Conservation (phyloP, 805 yeast species). For the Wickerhamomyces alni region DNA sequence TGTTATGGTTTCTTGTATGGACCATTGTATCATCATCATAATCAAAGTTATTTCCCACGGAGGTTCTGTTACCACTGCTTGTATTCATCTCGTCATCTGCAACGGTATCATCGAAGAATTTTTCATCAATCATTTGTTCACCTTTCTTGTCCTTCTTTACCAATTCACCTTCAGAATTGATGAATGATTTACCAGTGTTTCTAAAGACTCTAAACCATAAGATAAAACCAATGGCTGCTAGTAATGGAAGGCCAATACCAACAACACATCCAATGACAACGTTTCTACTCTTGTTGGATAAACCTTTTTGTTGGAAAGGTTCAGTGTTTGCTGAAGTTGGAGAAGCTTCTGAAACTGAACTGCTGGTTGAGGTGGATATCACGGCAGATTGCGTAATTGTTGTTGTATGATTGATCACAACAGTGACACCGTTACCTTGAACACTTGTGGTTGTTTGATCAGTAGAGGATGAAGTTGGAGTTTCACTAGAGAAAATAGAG, state of each 20-base stretch:
- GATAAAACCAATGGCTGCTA: constrained; percentile 18
- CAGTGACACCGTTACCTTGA: constrained; percentile 8
- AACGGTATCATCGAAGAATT: constrained; percentile 23
- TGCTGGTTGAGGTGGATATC: constrained; percentile 21
- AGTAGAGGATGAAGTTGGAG: constrained; percentile 1
- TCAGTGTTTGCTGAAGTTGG: constrained; percentile 12
- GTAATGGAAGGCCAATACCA: constrained; percentile 61
- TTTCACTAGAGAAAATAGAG: not conserved
- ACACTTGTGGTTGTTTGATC: constrained; percentile 5
- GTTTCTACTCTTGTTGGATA: constrained; percentile 39
- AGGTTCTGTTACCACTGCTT: not conserved
- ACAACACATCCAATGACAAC: constrained; percentile 64
- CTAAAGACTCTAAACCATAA: constrained; percentile 10
- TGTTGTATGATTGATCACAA: constrained; percentile 17
- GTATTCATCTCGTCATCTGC: constrained; percentile 5
- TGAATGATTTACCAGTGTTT: constrained; percentile 12
- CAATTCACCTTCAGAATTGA: constrained; percentile 24
- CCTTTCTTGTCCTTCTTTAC: constrained; percentile 10
- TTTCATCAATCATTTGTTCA: constrained; percentile 23
- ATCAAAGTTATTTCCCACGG: constrained; percentile 3
- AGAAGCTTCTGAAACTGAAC: constrained; percentile 13
- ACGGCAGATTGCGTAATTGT: constrained; percentile 21
- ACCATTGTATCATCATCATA: constrained; percentile 18
- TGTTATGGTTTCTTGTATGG: constrained; percentile 1
- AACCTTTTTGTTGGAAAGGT: constrained; percentile 25